A percentile compares a stretch with the other conserved stretches of the same genome.
phyloP scores from a whole-genome alignment of 345 rosid species.

The Boechera retrofracta region DNA sequence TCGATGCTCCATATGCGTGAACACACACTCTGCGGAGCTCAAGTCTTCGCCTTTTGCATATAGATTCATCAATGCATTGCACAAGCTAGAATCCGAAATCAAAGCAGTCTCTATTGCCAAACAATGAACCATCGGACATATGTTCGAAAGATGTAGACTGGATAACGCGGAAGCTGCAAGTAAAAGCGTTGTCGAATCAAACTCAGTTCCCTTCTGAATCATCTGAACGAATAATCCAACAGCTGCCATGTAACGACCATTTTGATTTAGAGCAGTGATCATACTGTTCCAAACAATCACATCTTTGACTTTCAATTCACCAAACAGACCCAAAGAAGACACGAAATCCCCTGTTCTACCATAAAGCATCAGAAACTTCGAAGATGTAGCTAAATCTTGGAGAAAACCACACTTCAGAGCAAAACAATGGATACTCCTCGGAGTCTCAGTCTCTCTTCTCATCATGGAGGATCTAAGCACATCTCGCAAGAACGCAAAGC shows the following conservation, averaged over 20 bases:
- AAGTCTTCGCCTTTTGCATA: constrained; percentile 64
- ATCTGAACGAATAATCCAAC: constrained; percentile 49
- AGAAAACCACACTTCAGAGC: constrained; percentile 64
- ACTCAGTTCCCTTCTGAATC: constrained; percentile 49
- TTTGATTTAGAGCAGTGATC: constrained; percentile 58
- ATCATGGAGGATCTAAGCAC: constrained; percentile 45
- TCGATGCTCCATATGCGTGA: constrained; percentile 47
- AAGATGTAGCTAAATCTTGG: constrained; percentile 50
- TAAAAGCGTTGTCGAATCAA: constrained; percentile 65
- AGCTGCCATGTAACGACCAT: constrained; percentile 45
- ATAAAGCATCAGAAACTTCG: constrained; percentile 59
- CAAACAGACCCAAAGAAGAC: constrained; percentile 51
- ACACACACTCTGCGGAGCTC: constrained; percentile 51
- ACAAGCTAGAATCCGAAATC: constrained; percentile 50
- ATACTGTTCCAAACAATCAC: constrained; percentile 64
- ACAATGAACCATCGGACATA: constrained; percentile 51
- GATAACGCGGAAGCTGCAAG: constrained; percentile 50
- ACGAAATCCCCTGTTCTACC: constrained; percentile 47
- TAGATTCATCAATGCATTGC: constrained; percentile 62
- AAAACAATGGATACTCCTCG: constrained; percentile 54
- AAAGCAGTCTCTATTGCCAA: constrained; percentile 54
- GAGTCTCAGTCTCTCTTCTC: constrained; percentile 34
- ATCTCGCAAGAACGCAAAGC: constrained; percentile 36
- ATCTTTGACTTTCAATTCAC: constrained; percentile 53
- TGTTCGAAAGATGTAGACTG: constrained; percentile 32